phyloP scores from a whole-genome alignment of 1,139 yeast genomes.

The Pichia kudriavzevii region DNA sequence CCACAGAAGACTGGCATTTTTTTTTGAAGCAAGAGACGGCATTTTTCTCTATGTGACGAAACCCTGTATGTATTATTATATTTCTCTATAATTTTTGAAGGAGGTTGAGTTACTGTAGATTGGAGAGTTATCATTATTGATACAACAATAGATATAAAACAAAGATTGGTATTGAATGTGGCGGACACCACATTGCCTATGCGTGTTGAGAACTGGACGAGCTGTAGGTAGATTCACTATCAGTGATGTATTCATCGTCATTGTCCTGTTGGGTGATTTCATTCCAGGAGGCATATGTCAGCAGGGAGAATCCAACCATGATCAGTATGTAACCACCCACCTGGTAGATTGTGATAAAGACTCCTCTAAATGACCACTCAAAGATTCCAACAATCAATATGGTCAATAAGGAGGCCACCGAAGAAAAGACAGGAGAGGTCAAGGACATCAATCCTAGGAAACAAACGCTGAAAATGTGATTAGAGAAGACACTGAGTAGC shows the following conservation, averaged over 20 bases:
- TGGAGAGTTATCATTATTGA: neutral
- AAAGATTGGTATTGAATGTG: neutral
- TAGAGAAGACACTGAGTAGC: conserved; percentile 47
- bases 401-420: conserved; percentile 74
- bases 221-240: conserved; percentile 23
- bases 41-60: too few relatives aligned
- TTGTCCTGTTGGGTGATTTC: conserved; percentile 63
- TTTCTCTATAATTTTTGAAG: too few relatives aligned
- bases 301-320: conserved; percentile 57
- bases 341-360: conserved; percentile 41
- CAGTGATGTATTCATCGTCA: conserved; percentile 36
- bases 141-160: neutral
- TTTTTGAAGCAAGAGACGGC: too few relatives aligned
- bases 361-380: conserved; percentile 68
- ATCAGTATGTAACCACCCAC: conserved; percentile 51
- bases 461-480: conserved; percentile 62
- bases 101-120: too few relatives aligned
- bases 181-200: neutral
- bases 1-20: too few relatives aligned
- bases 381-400: conserved; percentile 73
- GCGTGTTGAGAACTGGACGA: conserved; percentile 3
- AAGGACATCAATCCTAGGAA: conserved; percentile 75
- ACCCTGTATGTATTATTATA: too few relatives aligned
- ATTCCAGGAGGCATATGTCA: conserved; percentile 68
- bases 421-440: conserved; percentile 78